Evolutionary conservation across 805 yeast genomes (phyloP).

Genomic region (Ogataea zsoltii): DNA sequence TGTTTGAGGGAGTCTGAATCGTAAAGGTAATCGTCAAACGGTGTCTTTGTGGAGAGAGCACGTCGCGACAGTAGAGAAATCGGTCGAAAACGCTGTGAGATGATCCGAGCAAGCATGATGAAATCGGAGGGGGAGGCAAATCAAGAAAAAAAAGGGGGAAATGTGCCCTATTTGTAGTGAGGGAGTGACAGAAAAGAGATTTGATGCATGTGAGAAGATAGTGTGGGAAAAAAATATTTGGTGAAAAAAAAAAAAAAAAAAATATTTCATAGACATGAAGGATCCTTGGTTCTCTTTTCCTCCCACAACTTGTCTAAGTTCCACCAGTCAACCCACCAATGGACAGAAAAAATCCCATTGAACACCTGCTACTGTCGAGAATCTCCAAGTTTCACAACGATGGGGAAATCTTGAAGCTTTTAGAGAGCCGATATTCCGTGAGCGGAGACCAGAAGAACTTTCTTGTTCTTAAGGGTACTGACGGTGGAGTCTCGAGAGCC

Average conservation of each 20-base stretch:
- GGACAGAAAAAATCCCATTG: constrained; percentile 47
- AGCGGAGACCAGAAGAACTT: constrained; percentile 49
- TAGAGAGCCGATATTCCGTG: constrained; percentile 47
- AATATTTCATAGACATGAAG: neutral
- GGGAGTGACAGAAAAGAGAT: too few species aligned
- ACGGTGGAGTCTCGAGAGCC: constrained; percentile 23
- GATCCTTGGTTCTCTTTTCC: too few species aligned
- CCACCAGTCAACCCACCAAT: constrained; percentile 21
- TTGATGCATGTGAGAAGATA: too few species aligned
- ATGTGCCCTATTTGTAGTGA: neutral
- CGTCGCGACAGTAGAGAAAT: neutral
- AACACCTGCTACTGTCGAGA: constrained; percentile 46
- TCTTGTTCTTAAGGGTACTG: constrained; percentile 42
- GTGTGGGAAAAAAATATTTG: too few species aligned
- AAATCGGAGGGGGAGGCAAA: too few species aligned
- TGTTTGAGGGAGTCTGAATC: constrained; percentile 16
- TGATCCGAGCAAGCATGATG: neutral
- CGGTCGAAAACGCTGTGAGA: neutral
- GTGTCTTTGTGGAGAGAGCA: constrained; percentile 11
- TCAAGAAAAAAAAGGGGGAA: too few species aligned
- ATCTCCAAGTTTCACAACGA: constrained; percentile 39
- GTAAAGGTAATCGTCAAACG: constrained; percentile 20
- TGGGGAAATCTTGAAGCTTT: constrained; percentile 39
- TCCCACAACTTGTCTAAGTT: too few species aligned
- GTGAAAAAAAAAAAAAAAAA: neutral